phyloP scores from a whole-genome alignment of 2,329 filamentous ascomycete species.

The Stylonectria norvegica region DNA sequence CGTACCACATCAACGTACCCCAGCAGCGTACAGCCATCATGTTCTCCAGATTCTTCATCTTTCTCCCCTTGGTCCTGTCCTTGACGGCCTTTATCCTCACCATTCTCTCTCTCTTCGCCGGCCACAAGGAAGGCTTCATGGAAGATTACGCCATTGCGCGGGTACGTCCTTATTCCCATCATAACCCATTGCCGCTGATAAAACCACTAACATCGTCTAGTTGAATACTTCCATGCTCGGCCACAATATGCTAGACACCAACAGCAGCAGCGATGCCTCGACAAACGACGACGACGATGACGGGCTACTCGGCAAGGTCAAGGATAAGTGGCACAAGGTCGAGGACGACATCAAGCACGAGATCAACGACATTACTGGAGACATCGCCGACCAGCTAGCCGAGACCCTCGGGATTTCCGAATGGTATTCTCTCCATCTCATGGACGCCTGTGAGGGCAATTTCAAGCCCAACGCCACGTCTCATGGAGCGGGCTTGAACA shows the following conservation, averaged over 20 bases:
- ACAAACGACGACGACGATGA: constrained; percentile 24
- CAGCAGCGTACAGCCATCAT: constrained; percentile 11
- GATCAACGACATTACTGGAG: constrained; percentile 39
- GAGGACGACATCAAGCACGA: constrained; percentile 35
- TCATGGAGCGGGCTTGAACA: constrained; percentile 37
- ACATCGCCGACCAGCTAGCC: constrained; percentile 39
- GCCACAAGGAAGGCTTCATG: constrained; percentile 40
- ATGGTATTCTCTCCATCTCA: constrained; percentile 52
- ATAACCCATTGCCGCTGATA: background rate
- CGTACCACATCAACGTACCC: too few relatives aligned
- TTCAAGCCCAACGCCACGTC: constrained; percentile 43
- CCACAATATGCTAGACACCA: constrained; percentile 29
- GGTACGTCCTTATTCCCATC: constrained; percentile 22
- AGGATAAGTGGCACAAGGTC: constrained; percentile 30
- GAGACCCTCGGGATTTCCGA: constrained; percentile 45
- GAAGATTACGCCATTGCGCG: constrained; percentile 41
- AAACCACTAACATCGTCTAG: constrained; percentile 19
- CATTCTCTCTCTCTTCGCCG: constrained; percentile 39
- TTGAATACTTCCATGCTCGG: constrained; percentile 40
- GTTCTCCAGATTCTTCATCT: constrained; percentile 29
- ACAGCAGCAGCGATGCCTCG: constrained; percentile 22
- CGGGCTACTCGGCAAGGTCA: constrained; percentile 23
- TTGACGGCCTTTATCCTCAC: constrained; percentile 39
- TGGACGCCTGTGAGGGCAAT: constrained; percentile 45
- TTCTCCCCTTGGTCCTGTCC: constrained; percentile 37